Conservation (phyloP, 2,329 filamentous ascomycete genomes). For the Laburnicola sp. region DNA sequence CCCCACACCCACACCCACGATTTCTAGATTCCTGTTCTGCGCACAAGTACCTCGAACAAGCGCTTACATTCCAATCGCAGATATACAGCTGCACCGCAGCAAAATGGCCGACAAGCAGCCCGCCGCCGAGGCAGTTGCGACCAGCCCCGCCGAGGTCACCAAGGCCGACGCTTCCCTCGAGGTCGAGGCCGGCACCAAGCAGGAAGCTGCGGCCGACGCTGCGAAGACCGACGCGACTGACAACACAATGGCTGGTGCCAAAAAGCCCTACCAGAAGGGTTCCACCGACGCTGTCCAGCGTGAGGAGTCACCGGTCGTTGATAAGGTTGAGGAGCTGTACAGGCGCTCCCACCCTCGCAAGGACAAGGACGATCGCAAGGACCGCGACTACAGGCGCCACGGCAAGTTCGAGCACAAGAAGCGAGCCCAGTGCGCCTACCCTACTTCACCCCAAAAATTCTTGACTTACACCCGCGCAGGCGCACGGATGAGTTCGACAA, state of each 20-base stretch:
- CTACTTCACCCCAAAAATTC: neutral
- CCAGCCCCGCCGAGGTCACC: constrained; percentile 24
- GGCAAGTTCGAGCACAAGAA: constrained; percentile 24
- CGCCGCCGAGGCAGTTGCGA: constrained; percentile 19
- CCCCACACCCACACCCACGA: neutral
- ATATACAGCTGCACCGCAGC: constrained; percentile 11
- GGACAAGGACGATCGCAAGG: constrained; percentile 7
- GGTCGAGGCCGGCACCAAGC: constrained; percentile 3
- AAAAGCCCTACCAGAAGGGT: constrained; percentile 15
- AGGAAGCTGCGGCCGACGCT: constrained; percentile 2
- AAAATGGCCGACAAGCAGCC: constrained; percentile 29
- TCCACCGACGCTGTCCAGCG: constrained; percentile 21
- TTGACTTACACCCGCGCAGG: constrained; percentile 18
- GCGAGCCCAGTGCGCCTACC: constrained; percentile 13
- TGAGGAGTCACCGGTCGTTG: constrained; percentile 17
- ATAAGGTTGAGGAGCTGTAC: constrained; percentile 1
- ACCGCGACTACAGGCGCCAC: constrained; percentile 8
- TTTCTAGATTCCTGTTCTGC: neutral
- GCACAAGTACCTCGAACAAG: neutral
- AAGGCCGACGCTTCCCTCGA: constrained; percentile 14
- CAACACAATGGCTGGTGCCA: constrained; percentile 16
- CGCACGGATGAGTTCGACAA: constrained; percentile 39
- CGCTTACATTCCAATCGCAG: constrained; percentile 10
- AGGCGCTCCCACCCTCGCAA: too few relatives aligned
- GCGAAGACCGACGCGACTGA: constrained; percentile 4